Conservation (phyloP, 129 eudicot species). For the Ambrosia artemisiifolia region DNA sequence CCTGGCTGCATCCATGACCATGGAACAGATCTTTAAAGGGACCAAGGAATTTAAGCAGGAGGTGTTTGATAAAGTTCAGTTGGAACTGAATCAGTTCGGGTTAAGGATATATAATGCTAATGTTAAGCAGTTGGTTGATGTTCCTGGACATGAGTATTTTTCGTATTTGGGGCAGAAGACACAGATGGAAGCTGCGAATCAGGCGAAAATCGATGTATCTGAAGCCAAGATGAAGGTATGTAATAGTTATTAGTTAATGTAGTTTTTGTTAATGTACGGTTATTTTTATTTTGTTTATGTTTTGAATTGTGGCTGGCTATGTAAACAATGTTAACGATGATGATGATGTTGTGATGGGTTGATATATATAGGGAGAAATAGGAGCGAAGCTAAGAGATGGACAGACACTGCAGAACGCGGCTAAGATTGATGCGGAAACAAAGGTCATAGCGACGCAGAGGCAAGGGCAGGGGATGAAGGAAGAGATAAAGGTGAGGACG, state of each 20-base stretch:
- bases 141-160: constrained; percentile 58
- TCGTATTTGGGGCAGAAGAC: constrained; percentile 42
- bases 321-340: background rate
- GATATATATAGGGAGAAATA: constrained; percentile 20
- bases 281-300: too few species aligned
- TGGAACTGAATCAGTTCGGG: constrained; percentile 55
- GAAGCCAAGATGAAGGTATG: constrained; percentile 49
- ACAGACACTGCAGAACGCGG: constrained; percentile 34
- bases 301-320: background rate
- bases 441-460: constrained; percentile 35
- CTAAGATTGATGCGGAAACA: constrained; percentile 42
- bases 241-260: too few species aligned
- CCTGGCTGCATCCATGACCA: constrained; percentile 65
- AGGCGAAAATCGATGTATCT: constrained; percentile 56
- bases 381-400: constrained; percentile 36
- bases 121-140: constrained; percentile 57
- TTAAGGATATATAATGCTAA: constrained; percentile 53
- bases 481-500: constrained; percentile 28
- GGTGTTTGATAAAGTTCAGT: constrained; percentile 47
- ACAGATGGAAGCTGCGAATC: constrained; percentile 35
- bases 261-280: too few species aligned
- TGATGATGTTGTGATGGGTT: too few species aligned
- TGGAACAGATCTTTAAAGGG: constrained; percentile 55
- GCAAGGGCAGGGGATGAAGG: constrained; percentile 33
- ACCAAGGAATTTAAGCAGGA: constrained; percentile 15